phyloP scores from a whole-genome alignment of 2,329 filamentous ascomycete species.

The Basipetospora chlamydospora region DNA sequence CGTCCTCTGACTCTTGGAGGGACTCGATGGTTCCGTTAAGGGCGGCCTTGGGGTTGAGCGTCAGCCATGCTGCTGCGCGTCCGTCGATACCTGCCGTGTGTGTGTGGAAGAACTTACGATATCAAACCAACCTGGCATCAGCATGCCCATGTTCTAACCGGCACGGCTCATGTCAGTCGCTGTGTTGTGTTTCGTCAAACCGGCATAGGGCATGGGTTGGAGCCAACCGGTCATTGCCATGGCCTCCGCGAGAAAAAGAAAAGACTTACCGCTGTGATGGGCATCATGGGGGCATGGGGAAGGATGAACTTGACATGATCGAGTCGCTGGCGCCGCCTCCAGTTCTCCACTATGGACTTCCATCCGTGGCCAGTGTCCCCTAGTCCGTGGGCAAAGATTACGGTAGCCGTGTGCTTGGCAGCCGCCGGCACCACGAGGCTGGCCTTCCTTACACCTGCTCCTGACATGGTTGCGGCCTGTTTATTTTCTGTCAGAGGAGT shows the following conservation, averaged over 20 bases:
- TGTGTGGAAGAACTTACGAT: conserved; percentile 51
- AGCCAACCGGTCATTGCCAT: too few relatives aligned
- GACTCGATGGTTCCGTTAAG: conserved; percentile 19
- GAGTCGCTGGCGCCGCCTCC: conserved; percentile 64
- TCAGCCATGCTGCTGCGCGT: background rate
- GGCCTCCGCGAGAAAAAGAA: background rate
- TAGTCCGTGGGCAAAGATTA: conserved; percentile 87
- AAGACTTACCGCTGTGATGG: conserved; percentile 59
- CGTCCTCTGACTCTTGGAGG: conserved; percentile 39
- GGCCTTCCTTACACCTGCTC: background rate
- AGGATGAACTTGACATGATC: conserved; percentile 89
- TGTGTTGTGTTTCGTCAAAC: too few relatives aligned
- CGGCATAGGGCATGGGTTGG: too few relatives aligned
- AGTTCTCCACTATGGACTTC: conserved; percentile 75
- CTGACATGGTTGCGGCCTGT: conserved; percentile 1
- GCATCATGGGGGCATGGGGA: conserved; percentile 76
- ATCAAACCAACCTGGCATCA: conserved; percentile 82
- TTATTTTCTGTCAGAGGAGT: too few relatives aligned
- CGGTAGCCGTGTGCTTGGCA: conserved; percentile 77
- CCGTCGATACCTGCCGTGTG: too few relatives aligned
- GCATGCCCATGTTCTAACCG: conserved; percentile 54
- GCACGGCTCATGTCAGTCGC: background rate
- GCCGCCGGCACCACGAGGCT: conserved; percentile 60
- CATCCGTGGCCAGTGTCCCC: conserved; percentile 72
- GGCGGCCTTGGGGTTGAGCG: conserved; percentile 12